phyloP scores from a whole-genome alignment of 164 flowering plant genomes.

The Nymphaea colorata region DNA sequence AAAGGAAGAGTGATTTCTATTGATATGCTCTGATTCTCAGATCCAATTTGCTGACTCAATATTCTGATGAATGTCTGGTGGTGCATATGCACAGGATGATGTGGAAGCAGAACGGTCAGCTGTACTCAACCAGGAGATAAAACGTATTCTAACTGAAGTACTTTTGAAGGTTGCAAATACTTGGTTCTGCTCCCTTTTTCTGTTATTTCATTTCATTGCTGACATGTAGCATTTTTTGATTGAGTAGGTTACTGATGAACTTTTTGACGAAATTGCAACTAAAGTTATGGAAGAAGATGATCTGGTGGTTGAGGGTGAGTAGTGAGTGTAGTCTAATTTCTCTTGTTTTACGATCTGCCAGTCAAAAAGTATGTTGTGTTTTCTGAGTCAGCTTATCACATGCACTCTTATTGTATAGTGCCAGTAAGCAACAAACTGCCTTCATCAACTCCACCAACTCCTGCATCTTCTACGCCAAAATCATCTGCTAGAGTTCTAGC shows the following conservation, averaged over 20 bases:
- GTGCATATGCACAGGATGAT: conserved; percentile 44
- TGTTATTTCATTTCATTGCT: conserved; percentile 5
- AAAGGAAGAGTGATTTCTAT: too few species aligned
- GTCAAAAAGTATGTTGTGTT: not conserved
- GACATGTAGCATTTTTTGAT: conserved; percentile 3
- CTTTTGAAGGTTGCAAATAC: conserved; percentile 59
- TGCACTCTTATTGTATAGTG: not conserved
- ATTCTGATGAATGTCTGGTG: not conserved
- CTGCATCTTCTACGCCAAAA: conserved; percentile 26
- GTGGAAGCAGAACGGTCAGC: conserved; percentile 70
- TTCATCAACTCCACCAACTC: conserved; percentile 14
- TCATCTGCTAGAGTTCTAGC: conserved; percentile 49
- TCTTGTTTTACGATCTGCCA: not conserved
- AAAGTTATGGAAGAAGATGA: conserved; percentile 75
- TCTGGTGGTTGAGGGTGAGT: conserved; percentile 40
- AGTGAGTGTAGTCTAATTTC: not conserved
- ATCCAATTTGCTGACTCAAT: not conserved
- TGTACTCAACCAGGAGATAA: conserved; percentile 88
- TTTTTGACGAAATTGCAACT: conserved; percentile 97
- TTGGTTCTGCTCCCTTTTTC: not conserved
- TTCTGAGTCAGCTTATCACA: not conserved
- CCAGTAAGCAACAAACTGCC: not conserved
- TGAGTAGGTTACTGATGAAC: conserved; percentile 84
- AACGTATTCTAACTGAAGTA: conserved; percentile 86
- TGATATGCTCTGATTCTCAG: too few species aligned